These are phyloP conservation scores for Aspergillus texensis DNA, from an alignment of 2,329 filamentous ascomycete species.

Conservation along the genomic window DNA sequence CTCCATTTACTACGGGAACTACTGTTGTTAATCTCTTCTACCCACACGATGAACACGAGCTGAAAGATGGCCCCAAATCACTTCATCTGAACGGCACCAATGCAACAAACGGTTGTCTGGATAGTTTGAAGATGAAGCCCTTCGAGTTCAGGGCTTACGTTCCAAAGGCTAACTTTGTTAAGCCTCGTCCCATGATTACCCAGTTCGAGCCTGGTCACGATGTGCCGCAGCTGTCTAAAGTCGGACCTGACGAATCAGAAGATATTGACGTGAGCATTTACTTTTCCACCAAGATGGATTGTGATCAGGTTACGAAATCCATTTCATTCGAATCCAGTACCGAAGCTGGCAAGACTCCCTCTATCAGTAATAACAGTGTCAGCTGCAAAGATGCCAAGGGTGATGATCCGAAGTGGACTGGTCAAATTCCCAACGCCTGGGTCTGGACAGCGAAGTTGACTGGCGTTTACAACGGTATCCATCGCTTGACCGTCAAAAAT, in stretches of 20 bases:
- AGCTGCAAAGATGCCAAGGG: conserved; percentile 48
- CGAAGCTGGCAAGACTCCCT: conserved; percentile 46
- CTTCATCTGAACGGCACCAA: conserved; percentile 53
- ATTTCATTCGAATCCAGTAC: conserved; percentile 59
- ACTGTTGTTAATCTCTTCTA: conserved; percentile 66
- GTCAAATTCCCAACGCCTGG: conserved; percentile 59
- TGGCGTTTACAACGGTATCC: conserved; percentile 63
- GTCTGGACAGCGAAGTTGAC: conserved; percentile 55
- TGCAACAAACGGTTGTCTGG: conserved; percentile 59
- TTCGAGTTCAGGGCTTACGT: conserved; percentile 66
- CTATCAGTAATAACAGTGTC: conserved; percentile 49
- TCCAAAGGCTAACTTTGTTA: conserved; percentile 52
- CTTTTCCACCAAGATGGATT: conserved; percentile 65
- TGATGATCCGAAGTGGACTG: conserved; percentile 44
- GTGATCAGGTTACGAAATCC: conserved; percentile 54
- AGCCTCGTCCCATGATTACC: conserved; percentile 61
- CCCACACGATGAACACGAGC: conserved; percentile 59
- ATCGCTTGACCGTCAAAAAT: conserved; percentile 61
- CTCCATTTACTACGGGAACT: conserved; percentile 57
- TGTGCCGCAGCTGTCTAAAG: conserved; percentile 55
- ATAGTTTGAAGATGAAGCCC: conserved; percentile 53
- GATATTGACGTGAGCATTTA: conserved; percentile 56
- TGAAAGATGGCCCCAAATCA: conserved; percentile 50
- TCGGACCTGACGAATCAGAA: conserved; percentile 44
- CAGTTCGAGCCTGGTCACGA: conserved; percentile 65